Conservation (phyloP, 2,329 filamentous ascomycete species). For the Fusarium mangiferae region DNA sequence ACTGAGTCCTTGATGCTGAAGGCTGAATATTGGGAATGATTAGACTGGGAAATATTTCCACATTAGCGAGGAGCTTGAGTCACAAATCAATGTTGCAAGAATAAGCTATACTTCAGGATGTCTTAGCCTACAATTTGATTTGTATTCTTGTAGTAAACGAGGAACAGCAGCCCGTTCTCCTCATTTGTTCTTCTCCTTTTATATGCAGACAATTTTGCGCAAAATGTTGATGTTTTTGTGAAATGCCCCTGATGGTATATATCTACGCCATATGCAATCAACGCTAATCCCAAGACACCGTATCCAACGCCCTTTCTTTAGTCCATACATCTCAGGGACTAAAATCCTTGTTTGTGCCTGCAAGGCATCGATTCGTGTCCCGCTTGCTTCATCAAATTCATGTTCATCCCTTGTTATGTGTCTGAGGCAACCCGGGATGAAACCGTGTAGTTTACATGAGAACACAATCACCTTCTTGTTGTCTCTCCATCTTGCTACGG, state of each 20-base stretch:
- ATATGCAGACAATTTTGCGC: not conserved
- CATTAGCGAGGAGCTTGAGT: not conserved
- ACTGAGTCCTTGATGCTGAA: constrained; percentile 42
- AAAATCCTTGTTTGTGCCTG: not conserved
- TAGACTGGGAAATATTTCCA: not conserved
- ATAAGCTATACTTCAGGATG: not conserved
- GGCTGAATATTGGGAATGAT: constrained; percentile 36
- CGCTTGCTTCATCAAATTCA: not conserved
- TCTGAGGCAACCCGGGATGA: not conserved
- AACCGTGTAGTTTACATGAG: constrained; percentile 72
- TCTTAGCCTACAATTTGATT: not conserved
- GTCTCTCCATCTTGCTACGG: constrained; percentile 81
- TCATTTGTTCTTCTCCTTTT: not conserved
- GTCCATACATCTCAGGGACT: not conserved
- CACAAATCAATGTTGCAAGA: not conserved
- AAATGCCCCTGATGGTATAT: constrained; percentile 15
- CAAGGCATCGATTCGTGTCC: not conserved
- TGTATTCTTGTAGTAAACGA: not conserved
- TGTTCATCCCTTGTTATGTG: not conserved
- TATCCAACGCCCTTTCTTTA: constrained; percentile 23
- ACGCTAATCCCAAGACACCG: constrained; percentile 20
- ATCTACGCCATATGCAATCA: constrained; percentile 11
- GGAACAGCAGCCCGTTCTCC: not conserved
- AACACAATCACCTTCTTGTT: constrained; percentile 88
- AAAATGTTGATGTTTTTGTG: not conserved